Percentiles rank a stretch among this genome's conserved stretches.
Conservation (phyloP, 176 grass and related monocot genomes). For the Oryza coarctata region DNA sequence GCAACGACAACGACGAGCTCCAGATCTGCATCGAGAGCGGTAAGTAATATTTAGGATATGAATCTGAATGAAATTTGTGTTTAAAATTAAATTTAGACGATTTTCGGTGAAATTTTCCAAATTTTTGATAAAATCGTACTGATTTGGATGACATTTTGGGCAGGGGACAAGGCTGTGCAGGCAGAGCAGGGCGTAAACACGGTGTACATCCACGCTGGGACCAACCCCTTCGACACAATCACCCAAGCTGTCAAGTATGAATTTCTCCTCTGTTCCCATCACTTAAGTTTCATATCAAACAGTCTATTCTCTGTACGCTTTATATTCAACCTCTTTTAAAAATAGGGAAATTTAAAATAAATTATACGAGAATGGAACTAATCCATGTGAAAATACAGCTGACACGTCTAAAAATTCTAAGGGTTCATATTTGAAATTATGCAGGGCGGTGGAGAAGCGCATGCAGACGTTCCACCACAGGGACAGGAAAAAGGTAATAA, state of each 20-base stretch:
- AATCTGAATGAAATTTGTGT: neutral
- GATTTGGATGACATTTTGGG: neutral
- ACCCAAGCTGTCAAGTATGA: conserved; percentile 61
- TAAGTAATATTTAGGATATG: neutral
- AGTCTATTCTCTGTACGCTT: no score
- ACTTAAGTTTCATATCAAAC: no score
- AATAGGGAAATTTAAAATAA: no score
- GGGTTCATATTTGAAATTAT: neutral
- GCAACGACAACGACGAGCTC: conserved; percentile 64
- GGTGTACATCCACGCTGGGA: conserved; percentile 71
- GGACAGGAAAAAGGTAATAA: conserved; percentile 58
- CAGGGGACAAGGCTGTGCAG: conserved; percentile 71
- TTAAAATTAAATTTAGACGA: neutral
- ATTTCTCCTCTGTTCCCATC: neutral
- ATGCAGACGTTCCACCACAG: conserved; percentile 71
- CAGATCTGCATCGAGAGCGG: conserved; percentile 85
- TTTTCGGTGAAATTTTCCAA: no score
- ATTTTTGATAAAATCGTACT: neutral
- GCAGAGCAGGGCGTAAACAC: conserved; percentile 42
- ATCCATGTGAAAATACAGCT: neutral
- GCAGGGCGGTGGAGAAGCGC: conserved; percentile 74
- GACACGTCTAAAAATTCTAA: neutral
- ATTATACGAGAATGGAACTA: no score
- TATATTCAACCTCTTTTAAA: no score
- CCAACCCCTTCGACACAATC: conserved; percentile 67